Evolutionary conservation across 352 stramenopile genomes (phyloP).

Genomic region (Phytophthora fragariaefolia): DNA sequence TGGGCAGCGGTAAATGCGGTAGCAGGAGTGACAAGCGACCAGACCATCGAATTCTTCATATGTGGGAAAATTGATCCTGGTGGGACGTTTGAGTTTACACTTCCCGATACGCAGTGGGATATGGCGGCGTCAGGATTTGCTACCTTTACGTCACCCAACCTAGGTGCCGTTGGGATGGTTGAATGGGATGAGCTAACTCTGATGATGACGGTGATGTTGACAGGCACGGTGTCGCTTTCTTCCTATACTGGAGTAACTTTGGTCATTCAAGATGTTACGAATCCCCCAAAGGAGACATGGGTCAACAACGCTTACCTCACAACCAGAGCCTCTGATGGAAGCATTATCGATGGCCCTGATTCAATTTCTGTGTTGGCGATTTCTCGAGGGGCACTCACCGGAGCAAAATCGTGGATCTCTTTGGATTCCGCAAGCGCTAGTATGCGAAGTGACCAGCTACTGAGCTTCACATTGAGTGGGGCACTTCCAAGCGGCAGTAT

Average conservation of each 20-base stretch:
- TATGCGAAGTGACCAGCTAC: slow-evolving; percentile 58
- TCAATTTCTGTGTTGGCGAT: slow-evolving; percentile 54
- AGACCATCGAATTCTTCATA: slow-evolving; percentile 54
- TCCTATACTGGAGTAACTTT: slow-evolving; percentile 43
- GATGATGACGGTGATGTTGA: slow-evolving; percentile 46
- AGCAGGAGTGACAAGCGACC: slow-evolving; percentile 56
- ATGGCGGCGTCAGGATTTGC: slow-evolving; percentile 32
- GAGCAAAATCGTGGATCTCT: slow-evolving; percentile 45
- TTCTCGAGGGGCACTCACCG: slow-evolving; percentile 39
- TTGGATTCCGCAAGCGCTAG: slow-evolving; percentile 52
- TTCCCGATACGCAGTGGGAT: slow-evolving; percentile 55
- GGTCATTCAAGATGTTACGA: slow-evolving; percentile 44
- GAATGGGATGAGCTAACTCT: slow-evolving; percentile 43
- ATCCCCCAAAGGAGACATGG: slow-evolving; percentile 61
- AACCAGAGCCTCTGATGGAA: slow-evolving; percentile 42
- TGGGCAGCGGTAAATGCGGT: slow-evolving; percentile 51
- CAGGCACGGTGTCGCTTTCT: slow-evolving; percentile 25
- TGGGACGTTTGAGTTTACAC: slow-evolving; percentile 47
- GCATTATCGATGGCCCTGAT: slow-evolving; percentile 57
- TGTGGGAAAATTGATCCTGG: slow-evolving; percentile 47
- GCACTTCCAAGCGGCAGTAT: slow-evolving; percentile 59
- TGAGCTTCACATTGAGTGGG: slow-evolving; percentile 53
- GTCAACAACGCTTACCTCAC: slow-evolving; percentile 49
- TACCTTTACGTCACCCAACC: slow-evolving; percentile 43
- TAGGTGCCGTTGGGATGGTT: slow-evolving; percentile 36